Evolutionary conservation across 352 stramenopile genomes (phyloP), one percentile per base, ranked within the genome.

Genomic region (Pythium utonaiense): DNA sequence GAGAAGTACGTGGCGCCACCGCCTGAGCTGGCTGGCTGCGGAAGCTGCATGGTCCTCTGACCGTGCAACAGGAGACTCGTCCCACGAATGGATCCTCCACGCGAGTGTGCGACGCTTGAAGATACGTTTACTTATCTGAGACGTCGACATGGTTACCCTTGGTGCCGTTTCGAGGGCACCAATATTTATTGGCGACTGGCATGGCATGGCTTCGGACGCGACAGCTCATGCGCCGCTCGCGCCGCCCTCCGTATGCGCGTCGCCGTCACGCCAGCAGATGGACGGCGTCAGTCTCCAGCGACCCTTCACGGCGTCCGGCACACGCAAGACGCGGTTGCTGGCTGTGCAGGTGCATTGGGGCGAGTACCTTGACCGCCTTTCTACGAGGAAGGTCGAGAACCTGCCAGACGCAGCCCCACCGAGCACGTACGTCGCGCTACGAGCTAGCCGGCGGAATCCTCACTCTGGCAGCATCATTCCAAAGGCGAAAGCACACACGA

Each of bases 331-430:
- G 36, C 69, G 66, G 8, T 60, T 87, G 22, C 45, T 91, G 53
- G 65, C 67, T 3, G 70, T 91, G 62, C 73, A 80, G 12, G 75
- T 91, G 56, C 78, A 80, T 50, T 75, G 68, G 30, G 80, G 76
- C 16, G 66, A 78, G 30, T 54, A 78, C 12, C 30, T 88, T 14
- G 65, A 55, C 50, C 55, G 27, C 51, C 76, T 67, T 40, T 12
- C 24, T 0, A 12, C 1, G 4, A 16, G 21, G 6, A 13, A 36
- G 0, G 3, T 22, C 30, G 47, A 47, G 13, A 30, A 41, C 49
- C 0, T 27, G 5, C 6, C 8, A 19, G 49, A 44, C 2, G n/a
- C 3, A 45, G 40, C 31, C 17, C 6, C 42, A 6, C 57, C 54
- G 0, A 67, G 54, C 22, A 66, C 53, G 16, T 71, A 71, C 64